Evolutionary conservation across 768 basidiomycete genomes (phyloP), one percentile per base, ranked within the genome.

Genomic region (Suillus subalutaceus): DNA sequence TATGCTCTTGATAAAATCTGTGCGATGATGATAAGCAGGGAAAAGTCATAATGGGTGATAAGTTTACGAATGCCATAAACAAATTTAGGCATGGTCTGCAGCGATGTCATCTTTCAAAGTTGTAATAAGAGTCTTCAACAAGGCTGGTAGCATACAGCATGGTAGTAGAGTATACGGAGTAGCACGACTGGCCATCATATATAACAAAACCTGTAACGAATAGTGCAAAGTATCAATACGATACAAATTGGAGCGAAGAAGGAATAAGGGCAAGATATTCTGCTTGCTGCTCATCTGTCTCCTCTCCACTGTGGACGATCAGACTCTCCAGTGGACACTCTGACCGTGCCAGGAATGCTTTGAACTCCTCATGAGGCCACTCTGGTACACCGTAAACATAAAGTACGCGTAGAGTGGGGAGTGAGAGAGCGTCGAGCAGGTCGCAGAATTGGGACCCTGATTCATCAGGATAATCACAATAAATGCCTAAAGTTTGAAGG

Each of bases 161-260:
- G 20, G 8, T 20, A 41, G 13, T 15, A 41, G 13, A 41, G 40
- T 15, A 41, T 15, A 41, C 13, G 13, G 40, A 41, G 40, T 15
- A 41, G 5, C 40, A 37, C 37, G 8, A 9, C 44, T 44, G 44
- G 8, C 18, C 43, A 20, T 20, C 18, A 20, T 44, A 44, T 44
- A 8, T 5, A 8, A 6, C 8, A 20, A 44, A 44, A 20, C 18
- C 43, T 18, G 43, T 18, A 43, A 44, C 18, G 20, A 44, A 44
- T 8, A 73, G 46, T 13, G 48, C n/a, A 23, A 10, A 23, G n/a
- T 48, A 48, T 48, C n/a, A 48, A 48, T n/a, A 10, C 10, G 0
- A 4, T 23, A 23, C 10, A 48, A 12, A 13, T 48, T 5, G n/a
- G 23, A 50, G n/a, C 12, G 48, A 50, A 50, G 48, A 50, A 50